phyloP scores from a whole-genome alignment of 345 rosid species.

The Eutrema yunnanense region DNA sequence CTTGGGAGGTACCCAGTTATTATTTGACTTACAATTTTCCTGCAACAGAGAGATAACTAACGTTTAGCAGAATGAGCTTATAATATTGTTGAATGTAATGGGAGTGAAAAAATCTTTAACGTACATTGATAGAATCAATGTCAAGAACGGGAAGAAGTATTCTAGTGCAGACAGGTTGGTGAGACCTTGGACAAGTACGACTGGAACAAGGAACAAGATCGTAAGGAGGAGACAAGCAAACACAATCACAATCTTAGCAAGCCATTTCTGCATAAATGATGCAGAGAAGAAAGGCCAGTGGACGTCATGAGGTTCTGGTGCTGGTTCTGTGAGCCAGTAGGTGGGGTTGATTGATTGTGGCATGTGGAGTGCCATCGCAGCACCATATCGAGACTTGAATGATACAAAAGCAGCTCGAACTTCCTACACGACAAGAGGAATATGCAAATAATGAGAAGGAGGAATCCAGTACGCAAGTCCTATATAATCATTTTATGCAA shows the following conservation, averaged over 20 bases:
- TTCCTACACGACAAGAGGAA: constrained; percentile 45
- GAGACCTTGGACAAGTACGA: constrained; percentile 90
- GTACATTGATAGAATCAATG: constrained; percentile 65
- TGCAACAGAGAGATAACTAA: constrained; percentile 40
- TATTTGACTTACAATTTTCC: constrained; percentile 65
- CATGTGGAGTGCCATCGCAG: constrained; percentile 71
- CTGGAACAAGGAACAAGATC: constrained; percentile 79
- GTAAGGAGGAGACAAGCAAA: constrained; percentile 76
- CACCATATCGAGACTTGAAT: constrained; percentile 81
- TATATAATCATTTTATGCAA: neutral
- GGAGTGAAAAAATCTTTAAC: constrained; percentile 14
- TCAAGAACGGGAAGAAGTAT: constrained; percentile 69
- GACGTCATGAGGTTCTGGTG: constrained; percentile 84
- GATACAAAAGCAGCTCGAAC: constrained; percentile 94
- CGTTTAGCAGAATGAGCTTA: neutral
- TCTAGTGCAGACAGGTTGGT: constrained; percentile 78
- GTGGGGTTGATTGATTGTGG: constrained; percentile 81
- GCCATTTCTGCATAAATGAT: constrained; percentile 80
- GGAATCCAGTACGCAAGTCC: neutral
- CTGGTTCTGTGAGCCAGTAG: constrained; percentile 79
- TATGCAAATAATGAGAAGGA: constrained; percentile 7
- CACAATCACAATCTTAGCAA: constrained; percentile 60
- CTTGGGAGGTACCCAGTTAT: constrained; percentile 94
- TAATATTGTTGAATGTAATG: neutral
- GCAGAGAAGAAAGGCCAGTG: constrained; percentile 96